These are phyloP conservation scores for Yamadazyma akitaensis DNA, from an alignment of 805 yeast genomes.

Conservation along the genomic window DNA sequence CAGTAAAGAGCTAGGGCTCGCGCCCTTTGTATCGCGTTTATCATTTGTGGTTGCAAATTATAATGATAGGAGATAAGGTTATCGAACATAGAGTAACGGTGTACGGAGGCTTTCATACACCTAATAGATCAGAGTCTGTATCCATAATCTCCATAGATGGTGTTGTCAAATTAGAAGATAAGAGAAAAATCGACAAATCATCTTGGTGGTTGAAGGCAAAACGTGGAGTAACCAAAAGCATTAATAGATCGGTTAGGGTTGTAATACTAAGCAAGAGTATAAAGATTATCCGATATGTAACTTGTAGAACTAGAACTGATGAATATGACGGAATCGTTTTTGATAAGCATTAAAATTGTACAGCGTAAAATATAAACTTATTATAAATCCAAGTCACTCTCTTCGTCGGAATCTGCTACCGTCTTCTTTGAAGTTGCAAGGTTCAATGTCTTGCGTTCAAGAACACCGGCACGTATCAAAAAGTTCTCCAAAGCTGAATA, in stretches of 20 bases:
- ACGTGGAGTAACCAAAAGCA: background rate
- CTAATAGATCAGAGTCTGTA: background rate
- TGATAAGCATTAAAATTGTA: background rate
- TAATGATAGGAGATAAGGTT: slow-evolving; percentile 9
- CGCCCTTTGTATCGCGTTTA: slow-evolving; percentile 1
- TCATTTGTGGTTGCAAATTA: slow-evolving; percentile 1
- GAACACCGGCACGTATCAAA: slow-evolving; percentile 15
- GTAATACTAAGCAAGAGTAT: background rate
- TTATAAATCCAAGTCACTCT: slow-evolving; percentile 14
- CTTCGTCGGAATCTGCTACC: slow-evolving; percentile 11
- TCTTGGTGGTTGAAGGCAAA: background rate
- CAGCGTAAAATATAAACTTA: no score
- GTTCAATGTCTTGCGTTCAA: slow-evolving; percentile 19
- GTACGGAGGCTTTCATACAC: slow-evolving; percentile 1
- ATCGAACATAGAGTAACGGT: background rate
- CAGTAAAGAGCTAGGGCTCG: background rate
- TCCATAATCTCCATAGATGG: background rate
- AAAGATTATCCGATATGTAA: background rate
- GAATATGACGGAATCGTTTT: background rate
- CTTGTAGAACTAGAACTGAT: background rate
- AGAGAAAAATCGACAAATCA: background rate
- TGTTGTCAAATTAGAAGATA: background rate
- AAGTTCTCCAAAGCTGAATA: slow-evolving; percentile 46
- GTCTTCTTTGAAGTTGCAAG: background rate
- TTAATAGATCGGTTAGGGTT: no score